Percentiles rank a stretch among this genome's conserved stretches.
Conservation (phyloP, 805 yeast genomes). For the Starmerella potacharoeniae region DNA sequence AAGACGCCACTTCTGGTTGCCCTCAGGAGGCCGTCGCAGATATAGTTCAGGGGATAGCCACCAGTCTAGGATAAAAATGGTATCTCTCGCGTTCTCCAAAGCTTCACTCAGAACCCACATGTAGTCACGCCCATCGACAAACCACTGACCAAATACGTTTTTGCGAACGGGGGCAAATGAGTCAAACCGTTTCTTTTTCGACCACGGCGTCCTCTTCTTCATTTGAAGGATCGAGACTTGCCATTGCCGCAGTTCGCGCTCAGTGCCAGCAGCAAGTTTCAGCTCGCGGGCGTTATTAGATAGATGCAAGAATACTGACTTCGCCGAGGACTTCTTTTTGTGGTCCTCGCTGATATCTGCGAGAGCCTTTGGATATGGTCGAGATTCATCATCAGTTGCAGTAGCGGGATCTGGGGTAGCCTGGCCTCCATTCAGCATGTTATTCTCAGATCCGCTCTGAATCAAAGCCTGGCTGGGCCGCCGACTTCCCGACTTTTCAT, state of each 20-base stretch:
- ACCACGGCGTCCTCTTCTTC: constrained; percentile 61
- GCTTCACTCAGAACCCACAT: constrained; percentile 95
- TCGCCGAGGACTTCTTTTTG: constrained; percentile 9
- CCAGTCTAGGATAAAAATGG: constrained; percentile 94
- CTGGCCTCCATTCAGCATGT: too few species aligned
- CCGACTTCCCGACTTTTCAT: neutral
- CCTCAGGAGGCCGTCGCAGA: constrained; percentile 85
- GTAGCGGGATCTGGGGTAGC: too few species aligned
- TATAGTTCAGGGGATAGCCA: constrained; percentile 95
- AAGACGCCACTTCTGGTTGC: constrained; percentile 86
- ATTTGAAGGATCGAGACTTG: constrained; percentile 54
- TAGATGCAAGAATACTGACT: constrained; percentile 24
- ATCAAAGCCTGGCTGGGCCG: too few species aligned
- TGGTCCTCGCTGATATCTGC: constrained; percentile 7
- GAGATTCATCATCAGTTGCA: too few species aligned
- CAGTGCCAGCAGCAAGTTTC: constrained; percentile 50
- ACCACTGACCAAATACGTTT: constrained; percentile 86
- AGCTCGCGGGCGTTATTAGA: constrained; percentile 35
- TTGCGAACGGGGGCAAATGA: constrained; percentile 88
- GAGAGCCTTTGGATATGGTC: constrained; percentile 1
- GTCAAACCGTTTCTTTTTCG: constrained; percentile 59
- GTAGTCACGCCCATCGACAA: constrained; percentile 92
- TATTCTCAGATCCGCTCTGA: too few species aligned
- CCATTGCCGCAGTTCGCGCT: constrained; percentile 78
- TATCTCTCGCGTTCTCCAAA: constrained; percentile 84